These are phyloP conservation scores for Scedosporium boydii DNA, from an alignment of 2,329 filamentous ascomycete species.

Conservation along the genomic window DNA sequence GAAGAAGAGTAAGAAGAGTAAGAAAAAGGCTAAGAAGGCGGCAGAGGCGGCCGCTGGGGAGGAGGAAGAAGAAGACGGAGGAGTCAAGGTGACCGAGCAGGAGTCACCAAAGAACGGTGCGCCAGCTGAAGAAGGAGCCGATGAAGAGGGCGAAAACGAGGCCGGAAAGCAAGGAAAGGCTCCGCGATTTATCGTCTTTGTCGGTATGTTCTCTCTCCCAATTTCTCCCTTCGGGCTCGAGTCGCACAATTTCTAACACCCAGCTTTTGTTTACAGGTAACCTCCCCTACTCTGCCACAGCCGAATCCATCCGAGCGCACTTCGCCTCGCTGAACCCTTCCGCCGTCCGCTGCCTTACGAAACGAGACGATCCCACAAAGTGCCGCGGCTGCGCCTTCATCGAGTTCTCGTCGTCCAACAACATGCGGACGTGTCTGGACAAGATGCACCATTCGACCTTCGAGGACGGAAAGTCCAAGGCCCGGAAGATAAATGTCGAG, in stretches of 20 bases:
- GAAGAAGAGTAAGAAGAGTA: slow-evolving; percentile 21
- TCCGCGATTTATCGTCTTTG: slow-evolving; percentile 68
- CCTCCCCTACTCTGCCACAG: slow-evolving; percentile 75
- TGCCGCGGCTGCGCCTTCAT: slow-evolving; percentile 77
- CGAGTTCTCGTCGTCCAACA: slow-evolving; percentile 77
- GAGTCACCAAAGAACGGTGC: slow-evolving; percentile 5
- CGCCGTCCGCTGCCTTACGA: slow-evolving; percentile 63
- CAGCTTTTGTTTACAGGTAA: slow-evolving; percentile 50
- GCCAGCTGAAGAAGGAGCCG: slow-evolving; percentile 12
- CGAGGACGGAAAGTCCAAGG: slow-evolving; percentile 38
- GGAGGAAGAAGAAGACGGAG: slow-evolving; percentile 17
- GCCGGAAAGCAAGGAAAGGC: slow-evolving; percentile 16
- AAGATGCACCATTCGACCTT: slow-evolving; percentile 83
- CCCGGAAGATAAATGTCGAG: slow-evolving; percentile 84
- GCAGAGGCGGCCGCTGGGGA: slow-evolving; percentile 9
- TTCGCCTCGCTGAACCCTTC: slow-evolving; percentile 67
- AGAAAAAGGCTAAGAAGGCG: slow-evolving; percentile 21
- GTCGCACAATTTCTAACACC: slow-evolving; percentile 18
- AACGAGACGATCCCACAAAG: slow-evolving; percentile 50
- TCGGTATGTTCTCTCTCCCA: slow-evolving; percentile 39
- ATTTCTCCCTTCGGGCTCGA: slow-evolving; percentile 11
- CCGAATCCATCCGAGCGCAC: slow-evolving; percentile 59
- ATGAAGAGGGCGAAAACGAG: slow-evolving; percentile 18
- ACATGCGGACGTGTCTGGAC: slow-evolving; percentile 88
- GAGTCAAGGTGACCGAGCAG: slow-evolving; percentile 10